Base-by-base conservation (phyloP, 2,329 filamentous ascomycete species). In the Myriosclerotinia duriaeana region DNA sequence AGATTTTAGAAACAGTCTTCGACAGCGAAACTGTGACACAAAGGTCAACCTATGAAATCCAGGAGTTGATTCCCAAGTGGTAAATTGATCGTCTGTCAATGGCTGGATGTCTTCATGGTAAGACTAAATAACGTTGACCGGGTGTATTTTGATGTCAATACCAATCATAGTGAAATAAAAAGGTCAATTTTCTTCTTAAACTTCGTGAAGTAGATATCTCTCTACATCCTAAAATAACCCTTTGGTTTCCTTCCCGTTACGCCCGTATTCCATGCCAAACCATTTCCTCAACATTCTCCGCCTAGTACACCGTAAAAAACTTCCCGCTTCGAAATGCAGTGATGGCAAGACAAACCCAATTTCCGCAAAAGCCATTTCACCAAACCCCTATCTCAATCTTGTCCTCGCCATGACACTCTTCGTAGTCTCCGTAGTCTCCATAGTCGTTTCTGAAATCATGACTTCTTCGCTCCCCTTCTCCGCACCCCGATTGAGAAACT, bases 271-370 rank as follows among this genome's bases (percentile, higher is more conserved):
- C 14, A 36, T 4, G 12, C 30, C 42, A 5, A 48, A 20, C 12
- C 5, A 40, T 40, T 40, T 15, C 12, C 17, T 26, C 7, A 12
- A 34, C 26, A 34, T 34, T 34, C 6, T 4, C 30, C 30, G 30
- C 30, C 30, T 26, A 34, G 5, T 1, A 12, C 5, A 11, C 30
- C 20, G 15, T 22, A 6, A 17, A 34, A 17, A 11, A 36, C 8
- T 3, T 6, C 4, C 5, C n/a, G n/a, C 9, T 11, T 6, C 2
- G 7, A 1, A 50, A n/a, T 38, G 5, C 12, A 7, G 2, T 9
- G 7, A 38, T 26, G 5, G 30, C 58, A 38, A 50, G 44, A 26
- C 58, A 38, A 26, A 3, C n/a, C 7, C 20, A 22, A 9, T 22
- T 17, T 40, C 14, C 59, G 14, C 9, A n/a, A n/a, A 3, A 36